phyloP scores from a whole-genome alignment of 108 stramenopile species.

The Asterionellopsis glacialis region DNA sequence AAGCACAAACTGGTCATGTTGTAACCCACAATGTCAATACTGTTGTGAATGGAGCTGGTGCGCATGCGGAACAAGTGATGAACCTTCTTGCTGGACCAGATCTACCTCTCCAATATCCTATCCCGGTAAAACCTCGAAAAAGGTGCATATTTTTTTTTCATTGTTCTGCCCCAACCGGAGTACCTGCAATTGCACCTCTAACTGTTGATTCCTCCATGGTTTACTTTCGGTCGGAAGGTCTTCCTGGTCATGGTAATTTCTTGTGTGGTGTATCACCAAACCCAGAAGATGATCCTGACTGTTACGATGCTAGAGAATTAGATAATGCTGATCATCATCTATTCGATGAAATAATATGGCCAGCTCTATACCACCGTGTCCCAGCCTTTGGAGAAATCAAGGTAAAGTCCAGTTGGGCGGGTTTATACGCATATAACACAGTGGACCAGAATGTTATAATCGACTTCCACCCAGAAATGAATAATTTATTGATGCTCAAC shows the following conservation, averaged over 20 bases:
- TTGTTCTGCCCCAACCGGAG: conserved; percentile 23
- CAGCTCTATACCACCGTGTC: conserved; percentile 58
- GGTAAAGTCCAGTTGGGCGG: conserved; percentile 64
- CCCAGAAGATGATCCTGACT: conserved; percentile 39
- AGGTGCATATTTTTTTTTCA: conserved; percentile 69
- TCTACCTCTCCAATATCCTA: conserved; percentile 20
- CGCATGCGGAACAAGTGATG: conserved; percentile 40
- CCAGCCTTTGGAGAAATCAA: conserved; percentile 73
- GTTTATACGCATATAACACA: conserved; percentile 72
- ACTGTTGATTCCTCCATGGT: conserved; percentile 57
- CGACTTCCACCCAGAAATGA: conserved; percentile 67
- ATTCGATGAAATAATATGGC: conserved; percentile 68
- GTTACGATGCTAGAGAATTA: conserved; percentile 19
- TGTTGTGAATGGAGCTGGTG: conserved; percentile 67
- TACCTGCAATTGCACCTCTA: conserved; percentile 58
- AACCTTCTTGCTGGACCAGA: conserved; percentile 20
- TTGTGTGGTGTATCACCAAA: conserved; percentile 70
- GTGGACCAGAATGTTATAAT: conserved; percentile 83
- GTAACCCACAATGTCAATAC: conserved; percentile 32
- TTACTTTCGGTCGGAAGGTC: conserved; percentile 70
- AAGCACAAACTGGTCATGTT: conserved; percentile 1
- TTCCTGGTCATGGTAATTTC: conserved; percentile 40
- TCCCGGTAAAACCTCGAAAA: conserved; percentile 69
- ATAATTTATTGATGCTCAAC: conserved; percentile 58
- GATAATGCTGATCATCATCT: conserved; percentile 53